Evolutionary conservation across 192 early-diverging fungal species (phyloP), one percentile per base, ranked within the genome.

Genomic region (Podochytrium sp.): DNA sequence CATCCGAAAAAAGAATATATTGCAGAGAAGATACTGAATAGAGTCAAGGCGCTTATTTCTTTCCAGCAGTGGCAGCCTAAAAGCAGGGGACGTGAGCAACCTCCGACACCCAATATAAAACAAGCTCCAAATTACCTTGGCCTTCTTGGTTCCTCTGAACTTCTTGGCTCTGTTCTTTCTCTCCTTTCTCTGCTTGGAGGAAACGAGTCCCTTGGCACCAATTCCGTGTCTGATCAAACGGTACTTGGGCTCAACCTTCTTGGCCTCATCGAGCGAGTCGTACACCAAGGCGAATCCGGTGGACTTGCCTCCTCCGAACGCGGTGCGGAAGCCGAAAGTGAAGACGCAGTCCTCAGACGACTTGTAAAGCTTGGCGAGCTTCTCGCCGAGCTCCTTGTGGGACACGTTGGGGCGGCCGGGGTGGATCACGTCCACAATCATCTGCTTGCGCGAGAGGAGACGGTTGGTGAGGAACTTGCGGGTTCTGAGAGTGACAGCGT

Each of bases 231-330:
- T 86, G 58, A 91, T 88, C 65, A 96, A 90, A 77, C 97, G 90
- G 92, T 93, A 93, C 90, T 98, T 99, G 83, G 97, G 97, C 90
- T 99, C 97, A 79, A 98, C 94, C 91, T 97, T 97, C 93, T 96
- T 97, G 79, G 91, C 90, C 65, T 93, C 84, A 70, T 97, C 95
- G 76, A 96, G 80, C 75, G 89, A 87, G 84, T 97, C 95, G 91
- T 98, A 96, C 88, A 99, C 92, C 76, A 97, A 87, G 61, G 90
- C 96, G 80, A 97, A 98, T 61, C 95, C 96, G 75, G 93, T 96
- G 39, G 93, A 91, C 82, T 93, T 92, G 83, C 95, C 95, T 77
- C 97, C 97, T 90, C 97, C 97, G 85, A 96, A 99, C 77, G 85
- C 85, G 76, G 95, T 99, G 78, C 91, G 88, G 91, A 97, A 94